Evolutionary conservation across 2,329 filamentous ascomycete genomes (phyloP).

Genomic region (Alternaria atra): DNA sequence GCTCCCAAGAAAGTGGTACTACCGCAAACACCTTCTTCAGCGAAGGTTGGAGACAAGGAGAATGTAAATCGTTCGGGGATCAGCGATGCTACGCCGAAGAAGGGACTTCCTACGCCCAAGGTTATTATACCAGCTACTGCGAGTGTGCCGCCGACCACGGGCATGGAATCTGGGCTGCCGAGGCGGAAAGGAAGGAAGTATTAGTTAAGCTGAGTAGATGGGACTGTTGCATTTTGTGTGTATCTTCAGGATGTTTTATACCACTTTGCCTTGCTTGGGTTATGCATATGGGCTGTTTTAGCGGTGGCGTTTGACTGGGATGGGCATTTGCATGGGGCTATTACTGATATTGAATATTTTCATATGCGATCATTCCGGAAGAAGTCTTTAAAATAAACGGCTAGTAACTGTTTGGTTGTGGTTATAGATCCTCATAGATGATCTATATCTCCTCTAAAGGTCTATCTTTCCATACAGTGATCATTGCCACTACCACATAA

Average conservation of each 20-base stretch:
- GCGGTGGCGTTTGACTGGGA: neutral
- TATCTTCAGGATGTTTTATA: neutral
- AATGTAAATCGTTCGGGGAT: conserved; percentile 30
- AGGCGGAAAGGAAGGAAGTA: conserved; percentile 39
- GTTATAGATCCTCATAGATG: neutral
- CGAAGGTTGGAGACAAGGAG: conserved; percentile 34
- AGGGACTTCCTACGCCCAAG: conserved; percentile 38
- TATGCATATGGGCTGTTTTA: neutral
- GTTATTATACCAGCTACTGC: conserved; percentile 26
- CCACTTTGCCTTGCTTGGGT: neutral
- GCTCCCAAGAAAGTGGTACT: conserved; percentile 48
- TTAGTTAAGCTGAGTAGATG: neutral
- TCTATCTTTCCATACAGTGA: neutral
- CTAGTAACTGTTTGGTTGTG: neutral
- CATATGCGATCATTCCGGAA: neutral
- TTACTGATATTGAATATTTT: neutral
- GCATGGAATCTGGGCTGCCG: conserved; percentile 41
- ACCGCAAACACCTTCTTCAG: conserved; percentile 25
- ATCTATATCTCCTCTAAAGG: neutral
- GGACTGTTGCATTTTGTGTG: neutral
- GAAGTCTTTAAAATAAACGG: neutral
- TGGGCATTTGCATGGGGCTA: neutral
- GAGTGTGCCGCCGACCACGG: neutral
- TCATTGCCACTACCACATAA: neutral
- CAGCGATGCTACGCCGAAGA: conserved; percentile 39